A percentile compares a stretch with the other conserved stretches of the same genome.
phyloP scores from a whole-genome alignment of 805 yeast genomes.

The Middelhovenomyces tepae region DNA sequence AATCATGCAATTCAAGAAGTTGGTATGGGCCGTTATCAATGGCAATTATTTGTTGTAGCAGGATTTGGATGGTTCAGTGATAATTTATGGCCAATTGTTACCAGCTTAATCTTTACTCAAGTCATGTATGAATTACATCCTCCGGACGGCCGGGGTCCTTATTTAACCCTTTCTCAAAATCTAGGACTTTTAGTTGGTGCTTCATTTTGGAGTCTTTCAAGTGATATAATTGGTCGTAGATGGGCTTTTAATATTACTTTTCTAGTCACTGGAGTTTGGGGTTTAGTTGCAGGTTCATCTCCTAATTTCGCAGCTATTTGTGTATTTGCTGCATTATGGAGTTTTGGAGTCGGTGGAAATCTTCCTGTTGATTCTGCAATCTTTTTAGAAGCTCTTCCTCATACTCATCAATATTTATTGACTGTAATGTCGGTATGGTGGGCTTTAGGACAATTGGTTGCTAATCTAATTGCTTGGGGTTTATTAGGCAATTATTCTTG shows the following conservation, averaged over 20 bases:
- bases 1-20: conserved; percentile 49
- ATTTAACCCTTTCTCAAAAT: conserved; percentile 21
- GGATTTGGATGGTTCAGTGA: conserved; percentile 50
- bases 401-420: conserved; percentile 39
- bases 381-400: conserved; percentile 43
- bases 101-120: conserved; percentile 36
- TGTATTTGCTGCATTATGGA: conserved; percentile 37
- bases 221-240: conserved; percentile 45
- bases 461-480: conserved; percentile 45
- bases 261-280: conserved; percentile 38
- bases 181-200: conserved; percentile 46
- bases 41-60: conserved; percentile 38
- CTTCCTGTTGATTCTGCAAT: conserved; percentile 46
- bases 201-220: conserved; percentile 44
- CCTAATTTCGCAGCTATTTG: conserved; percentile 40
- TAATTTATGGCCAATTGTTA: conserved; percentile 40
- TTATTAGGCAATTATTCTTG: conserved; percentile 44
- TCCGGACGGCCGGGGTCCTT: conserved; percentile 37
- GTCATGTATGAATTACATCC: conserved; percentile 39
- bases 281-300: conserved; percentile 45
- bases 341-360: conserved; percentile 47
- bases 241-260: conserved; percentile 42
- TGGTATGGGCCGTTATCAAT: conserved; percentile 49
- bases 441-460: conserved; percentile 52
- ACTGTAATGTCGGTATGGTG: conserved; percentile 49